phyloP scores from a whole-genome alignment of 2,329 filamentous ascomycete genomes.

The Calonectria naviculata region DNA sequence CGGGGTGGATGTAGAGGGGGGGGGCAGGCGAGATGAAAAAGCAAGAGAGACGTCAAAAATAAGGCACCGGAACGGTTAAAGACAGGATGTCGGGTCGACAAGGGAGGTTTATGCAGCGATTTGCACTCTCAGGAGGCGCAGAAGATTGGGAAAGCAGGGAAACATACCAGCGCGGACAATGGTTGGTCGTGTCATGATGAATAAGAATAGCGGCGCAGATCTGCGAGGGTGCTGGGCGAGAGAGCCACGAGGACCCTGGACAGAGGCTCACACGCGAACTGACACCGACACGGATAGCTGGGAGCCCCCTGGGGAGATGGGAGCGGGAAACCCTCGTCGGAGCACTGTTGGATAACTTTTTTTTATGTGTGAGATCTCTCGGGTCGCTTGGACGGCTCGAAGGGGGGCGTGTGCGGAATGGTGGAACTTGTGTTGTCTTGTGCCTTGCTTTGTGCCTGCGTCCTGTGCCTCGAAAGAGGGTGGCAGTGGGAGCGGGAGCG shows the following conservation, averaged over 20 bases:
- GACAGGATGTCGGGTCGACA: slow-evolving; percentile 17
- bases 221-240: slow-evolving; percentile 24
- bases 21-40: slow-evolving; percentile 26
- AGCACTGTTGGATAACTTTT: slow-evolving; percentile 4
- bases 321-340: background rate
- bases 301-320: background rate
- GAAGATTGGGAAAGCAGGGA: slow-evolving; percentile 18
- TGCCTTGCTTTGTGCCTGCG: slow-evolving; percentile 15
- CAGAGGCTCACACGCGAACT: slow-evolving; percentile 22
- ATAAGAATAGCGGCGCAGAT: slow-evolving; percentile 24
- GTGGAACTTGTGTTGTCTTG: slow-evolving; percentile 7
- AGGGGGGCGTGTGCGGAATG: slow-evolving; percentile 4
- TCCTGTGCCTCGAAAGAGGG: background rate
- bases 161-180: slow-evolving; percentile 71
- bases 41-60: slow-evolving; percentile 16
- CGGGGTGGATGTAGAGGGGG: slow-evolving; percentile 17
- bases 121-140: slow-evolving; percentile 14
- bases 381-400: slow-evolving; percentile 3
- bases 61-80: slow-evolving; percentile 20
- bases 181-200: slow-evolving; percentile 68
- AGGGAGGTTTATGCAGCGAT: slow-evolving; percentile 6
- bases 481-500: slow-evolving; percentile 12
- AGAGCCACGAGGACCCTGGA: slow-evolving; percentile 32
- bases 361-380: slow-evolving; percentile 1
- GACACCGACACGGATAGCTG: slow-evolving; percentile 14